A percentile compares a stretch with the other conserved stretches of the same genome.
phyloP scores from a whole-genome alignment of 306 rosid species.

The Rubus parviflorus region DNA sequence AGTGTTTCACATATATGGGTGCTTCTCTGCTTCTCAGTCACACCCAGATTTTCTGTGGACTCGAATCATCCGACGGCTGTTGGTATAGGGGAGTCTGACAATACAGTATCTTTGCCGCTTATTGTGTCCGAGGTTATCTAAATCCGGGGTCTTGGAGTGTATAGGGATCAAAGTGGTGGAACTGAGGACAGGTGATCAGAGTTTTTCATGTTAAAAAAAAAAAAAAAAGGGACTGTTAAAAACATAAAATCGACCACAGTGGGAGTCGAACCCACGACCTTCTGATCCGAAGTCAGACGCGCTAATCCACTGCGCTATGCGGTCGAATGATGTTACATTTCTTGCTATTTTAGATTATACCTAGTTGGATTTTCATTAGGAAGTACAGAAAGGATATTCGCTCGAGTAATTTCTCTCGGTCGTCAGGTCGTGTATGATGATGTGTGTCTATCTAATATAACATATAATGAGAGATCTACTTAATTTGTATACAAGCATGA shows the following conservation, averaged over 20 bases:
- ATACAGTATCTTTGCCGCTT: not conserved
- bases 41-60: not conserved
- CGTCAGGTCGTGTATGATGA: too few species aligned
- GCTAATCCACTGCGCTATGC: constrained; percentile 21
- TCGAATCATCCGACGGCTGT: not conserved
- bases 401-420: too few species aligned
- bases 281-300: constrained; percentile 20
- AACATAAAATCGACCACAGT: not conserved
- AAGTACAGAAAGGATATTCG: too few species aligned
- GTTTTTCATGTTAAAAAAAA: not conserved
- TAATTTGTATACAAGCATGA: too few species aligned
- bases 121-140: not conserved
- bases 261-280: constrained; percentile 21
- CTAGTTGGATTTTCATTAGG: too few species aligned
- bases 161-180: not conserved
- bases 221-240: not conserved
- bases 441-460: too few species aligned
- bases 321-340: not conserved
- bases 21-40: not conserved
- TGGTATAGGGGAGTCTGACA: not conserved
- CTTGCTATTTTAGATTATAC: too few species aligned
- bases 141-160: not conserved
- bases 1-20: not conserved
- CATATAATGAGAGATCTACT: too few species aligned
- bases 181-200: not conserved